phyloP scores from a whole-genome alignment of 192 early-diverging fungal genomes.

The Mortierella claussenii region DNA sequence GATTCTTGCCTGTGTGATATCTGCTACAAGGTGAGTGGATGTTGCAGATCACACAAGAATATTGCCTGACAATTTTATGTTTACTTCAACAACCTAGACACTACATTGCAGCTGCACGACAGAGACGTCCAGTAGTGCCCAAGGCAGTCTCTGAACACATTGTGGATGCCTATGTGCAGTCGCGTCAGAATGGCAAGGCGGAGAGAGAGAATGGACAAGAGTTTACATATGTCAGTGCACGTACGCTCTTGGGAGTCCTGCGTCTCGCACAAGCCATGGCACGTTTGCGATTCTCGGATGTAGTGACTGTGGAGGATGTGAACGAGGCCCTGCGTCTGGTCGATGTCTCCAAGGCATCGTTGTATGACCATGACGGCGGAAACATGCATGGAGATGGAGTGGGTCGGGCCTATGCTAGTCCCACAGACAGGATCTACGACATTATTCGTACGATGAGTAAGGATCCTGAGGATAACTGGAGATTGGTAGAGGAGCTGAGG shows the following conservation, averaged over 20 bases:
- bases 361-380: slow-evolving; percentile 67
- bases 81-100: slow-evolving; percentile 62
- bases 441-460: slow-evolving; percentile 80
- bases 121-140: slow-evolving; percentile 78
- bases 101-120: slow-evolving; percentile 86
- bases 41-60: no score
- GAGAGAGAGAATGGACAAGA: slow-evolving; percentile 64
- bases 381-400: slow-evolving; percentile 43
- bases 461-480: slow-evolving; percentile 63
- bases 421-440: slow-evolving; percentile 75
- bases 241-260: slow-evolving; percentile 89
- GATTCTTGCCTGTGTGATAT: no score
- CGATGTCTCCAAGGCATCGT: slow-evolving; percentile 90
- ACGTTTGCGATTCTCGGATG: slow-evolving; percentile 76
- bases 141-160: slow-evolving; percentile 85
- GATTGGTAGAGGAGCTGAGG: slow-evolving; percentile 65
- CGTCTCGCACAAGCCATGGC: slow-evolving; percentile 87
- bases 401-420: slow-evolving; percentile 59
- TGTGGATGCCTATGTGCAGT: slow-evolving; percentile 85
- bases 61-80: not conserved
- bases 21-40: no score
- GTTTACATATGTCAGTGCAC: slow-evolving; percentile 83
- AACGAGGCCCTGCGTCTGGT: slow-evolving; percentile 90
- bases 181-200: slow-evolving; percentile 72
- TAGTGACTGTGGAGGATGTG: slow-evolving; percentile 78